Percentiles rank a stretch among this genome's conserved stretches.
Conservation (phyloP, 2,329 filamentous ascomycete species). For the Drechslera avenae region DNA sequence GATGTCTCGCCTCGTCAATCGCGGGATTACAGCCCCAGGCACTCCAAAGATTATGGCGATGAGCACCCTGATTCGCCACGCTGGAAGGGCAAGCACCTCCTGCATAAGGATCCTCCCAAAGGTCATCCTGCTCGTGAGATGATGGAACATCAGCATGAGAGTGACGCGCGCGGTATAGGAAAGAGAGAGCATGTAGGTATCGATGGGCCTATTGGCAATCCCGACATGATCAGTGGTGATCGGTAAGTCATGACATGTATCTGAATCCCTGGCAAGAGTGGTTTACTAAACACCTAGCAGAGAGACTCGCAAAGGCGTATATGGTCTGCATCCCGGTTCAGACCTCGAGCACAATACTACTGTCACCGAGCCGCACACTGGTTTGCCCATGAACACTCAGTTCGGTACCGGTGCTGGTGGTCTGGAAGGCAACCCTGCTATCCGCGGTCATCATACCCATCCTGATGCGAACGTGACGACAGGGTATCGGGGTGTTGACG, state of each 20-base stretch:
- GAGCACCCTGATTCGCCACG: slow-evolving; percentile 24
- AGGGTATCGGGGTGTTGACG: neutral
- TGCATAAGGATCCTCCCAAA: slow-evolving; percentile 51
- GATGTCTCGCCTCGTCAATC: slow-evolving; percentile 26
- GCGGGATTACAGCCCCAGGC: slow-evolving; percentile 23
- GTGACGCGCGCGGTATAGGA: slow-evolving; percentile 14
- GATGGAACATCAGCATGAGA: slow-evolving; percentile 25
- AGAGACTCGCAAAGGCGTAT: slow-evolving; percentile 21
- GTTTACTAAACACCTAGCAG: slow-evolving; percentile 16
- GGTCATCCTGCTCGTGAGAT: slow-evolving; percentile 42
- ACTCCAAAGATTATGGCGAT: slow-evolving; percentile 33
- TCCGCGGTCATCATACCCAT: slow-evolving; percentile 33
- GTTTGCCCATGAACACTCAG: slow-evolving; percentile 50
- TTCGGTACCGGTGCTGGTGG: slow-evolving; percentile 48
- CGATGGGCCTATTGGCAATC: slow-evolving; percentile 38
- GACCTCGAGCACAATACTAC: slow-evolving; percentile 24
- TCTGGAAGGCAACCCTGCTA: slow-evolving; percentile 42
- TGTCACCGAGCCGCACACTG: slow-evolving; percentile 48
- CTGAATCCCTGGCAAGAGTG: neutral
- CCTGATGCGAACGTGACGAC: neutral
- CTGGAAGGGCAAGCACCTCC: slow-evolving; percentile 41
- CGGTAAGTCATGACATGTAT: slow-evolving; percentile 26
- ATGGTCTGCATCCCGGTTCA: slow-evolving; percentile 26
- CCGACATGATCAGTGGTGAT: slow-evolving; percentile 33
- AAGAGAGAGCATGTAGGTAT: slow-evolving; percentile 37